Evolutionary conservation across 2,329 filamentous ascomycete species (phyloP).

Genomic region (Helicocarpus griseus): DNA sequence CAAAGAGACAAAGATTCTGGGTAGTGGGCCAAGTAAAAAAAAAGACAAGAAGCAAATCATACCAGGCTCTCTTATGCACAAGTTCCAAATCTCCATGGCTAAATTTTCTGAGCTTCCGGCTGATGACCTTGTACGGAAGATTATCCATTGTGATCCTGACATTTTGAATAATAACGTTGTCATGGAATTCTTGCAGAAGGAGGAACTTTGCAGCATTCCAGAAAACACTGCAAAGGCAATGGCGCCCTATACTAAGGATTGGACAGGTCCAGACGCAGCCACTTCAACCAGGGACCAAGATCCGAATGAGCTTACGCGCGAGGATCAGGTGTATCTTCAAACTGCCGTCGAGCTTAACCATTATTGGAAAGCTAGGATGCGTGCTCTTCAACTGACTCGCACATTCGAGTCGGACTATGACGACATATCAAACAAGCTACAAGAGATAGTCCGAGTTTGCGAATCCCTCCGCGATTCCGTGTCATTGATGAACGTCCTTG

Average conservation of each 20-base stretch:
- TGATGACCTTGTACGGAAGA: constrained; percentile 81
- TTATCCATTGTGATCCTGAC: constrained; percentile 87
- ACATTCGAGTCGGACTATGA: constrained; percentile 85
- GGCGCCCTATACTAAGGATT: constrained; percentile 93
- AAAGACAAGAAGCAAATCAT: constrained; percentile 98
- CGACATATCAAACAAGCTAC: constrained; percentile 75
- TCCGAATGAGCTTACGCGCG: constrained; percentile 75
- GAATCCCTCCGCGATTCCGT: constrained; percentile 87
- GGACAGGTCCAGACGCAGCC: constrained; percentile 77
- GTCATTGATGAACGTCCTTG: constrained; percentile 88
- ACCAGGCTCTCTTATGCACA: constrained; percentile 77
- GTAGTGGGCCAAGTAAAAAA: constrained; percentile 59
- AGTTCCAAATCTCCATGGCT: constrained; percentile 83
- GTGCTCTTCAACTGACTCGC: constrained; percentile 73
- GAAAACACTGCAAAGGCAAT: constrained; percentile 86
- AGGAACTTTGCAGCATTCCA: constrained; percentile 83
- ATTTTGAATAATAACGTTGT: constrained; percentile 83
- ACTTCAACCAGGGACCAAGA: constrained; percentile 74
- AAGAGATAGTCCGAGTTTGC: constrained; percentile 75
- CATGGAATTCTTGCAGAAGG: constrained; percentile 92
- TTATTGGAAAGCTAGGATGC: constrained; percentile 98
- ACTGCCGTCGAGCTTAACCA: constrained; percentile 92
- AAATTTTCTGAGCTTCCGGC: constrained; percentile 81
- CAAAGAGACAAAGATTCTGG: constrained; percentile 83
- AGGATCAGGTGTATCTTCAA: constrained; percentile 90